Evolutionary conservation across 2,329 filamentous ascomycete species (phyloP).

Genomic region (Botrytis medusae): DNA sequence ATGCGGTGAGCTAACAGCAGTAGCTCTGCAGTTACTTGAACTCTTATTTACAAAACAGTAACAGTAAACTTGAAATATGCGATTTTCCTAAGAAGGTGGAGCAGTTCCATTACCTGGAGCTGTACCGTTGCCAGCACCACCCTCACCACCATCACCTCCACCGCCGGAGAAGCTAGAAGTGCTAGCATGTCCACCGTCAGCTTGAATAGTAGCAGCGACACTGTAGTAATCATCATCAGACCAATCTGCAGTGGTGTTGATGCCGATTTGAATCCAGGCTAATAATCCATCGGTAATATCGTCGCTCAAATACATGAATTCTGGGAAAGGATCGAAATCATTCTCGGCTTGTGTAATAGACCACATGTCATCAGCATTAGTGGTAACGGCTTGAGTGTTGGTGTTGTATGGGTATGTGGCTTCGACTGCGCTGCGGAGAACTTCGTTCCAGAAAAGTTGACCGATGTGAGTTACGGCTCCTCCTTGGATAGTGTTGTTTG

Average conservation of each 20-base stretch:
- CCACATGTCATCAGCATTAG: conserved; percentile 49
- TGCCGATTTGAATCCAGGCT: conserved; percentile 50
- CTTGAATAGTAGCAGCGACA: not conserved
- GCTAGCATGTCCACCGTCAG: not conserved
- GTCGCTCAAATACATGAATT: conserved; percentile 54
- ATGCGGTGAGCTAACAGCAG: not conserved
- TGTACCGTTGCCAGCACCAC: not conserved
- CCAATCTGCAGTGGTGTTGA: conserved; percentile 42
- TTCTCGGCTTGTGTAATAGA: conserved; percentile 48
- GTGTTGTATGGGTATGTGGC: conserved; percentile 45
- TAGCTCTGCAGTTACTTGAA: not conserved
- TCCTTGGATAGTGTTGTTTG: conserved; percentile 46
- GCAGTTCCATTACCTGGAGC: not conserved
- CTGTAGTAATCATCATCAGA: not conserved
- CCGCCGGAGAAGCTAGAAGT: not conserved
- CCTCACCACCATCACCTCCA: not conserved
- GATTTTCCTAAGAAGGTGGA: not conserved
- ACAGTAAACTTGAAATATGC: not conserved
- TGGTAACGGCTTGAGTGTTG: conserved; percentile 46
- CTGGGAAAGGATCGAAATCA: conserved; percentile 51
- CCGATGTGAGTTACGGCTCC: conserved; percentile 55
- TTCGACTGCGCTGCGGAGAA: conserved; percentile 50
- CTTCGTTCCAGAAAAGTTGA: conserved; percentile 60
- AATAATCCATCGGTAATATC: conserved; percentile 48
- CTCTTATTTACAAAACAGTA: not conserved